Conservation (phyloP, 192 early-diverging fungal genomes). For the Dissophora ornata region DNA sequence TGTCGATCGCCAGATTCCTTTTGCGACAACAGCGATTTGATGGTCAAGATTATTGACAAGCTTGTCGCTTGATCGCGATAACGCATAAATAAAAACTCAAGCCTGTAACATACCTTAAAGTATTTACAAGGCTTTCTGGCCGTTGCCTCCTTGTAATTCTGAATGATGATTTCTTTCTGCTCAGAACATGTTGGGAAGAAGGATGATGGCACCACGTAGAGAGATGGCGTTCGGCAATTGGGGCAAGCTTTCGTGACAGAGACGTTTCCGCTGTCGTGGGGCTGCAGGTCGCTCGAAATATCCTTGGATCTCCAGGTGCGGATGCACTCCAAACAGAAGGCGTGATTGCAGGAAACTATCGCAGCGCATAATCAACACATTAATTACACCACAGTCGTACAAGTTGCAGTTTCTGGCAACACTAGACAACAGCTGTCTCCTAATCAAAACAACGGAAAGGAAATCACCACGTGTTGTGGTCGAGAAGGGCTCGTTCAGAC, state of each 20-base stretch:
- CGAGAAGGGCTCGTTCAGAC: too few relatives aligned
- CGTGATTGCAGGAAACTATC: constrained; percentile 48
- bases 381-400: background rate
- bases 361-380: background rate
- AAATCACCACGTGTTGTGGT: too few relatives aligned
- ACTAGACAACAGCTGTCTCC: too few relatives aligned
- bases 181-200: constrained; percentile 35
- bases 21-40: background rate
- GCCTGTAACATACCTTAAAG: background rate
- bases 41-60: too few relatives aligned
- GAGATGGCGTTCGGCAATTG: constrained; percentile 45
- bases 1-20: constrained; percentile 33
- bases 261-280: background rate
- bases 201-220: constrained; percentile 45
- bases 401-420: too few relatives aligned
- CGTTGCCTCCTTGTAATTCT: constrained; percentile 16
- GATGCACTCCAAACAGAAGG: constrained; percentile 51
- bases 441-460: too few relatives aligned
- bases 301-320: constrained; percentile 51
- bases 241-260: constrained; percentile 53
- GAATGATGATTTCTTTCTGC: constrained; percentile 43
- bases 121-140: constrained; percentile 11
- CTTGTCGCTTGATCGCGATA: too few relatives aligned
- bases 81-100: too few relatives aligned
- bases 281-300: constrained; percentile 12